Conservation (phyloP, 768 basidiomycete genomes). For the Kwoniella botswanensis region DNA sequence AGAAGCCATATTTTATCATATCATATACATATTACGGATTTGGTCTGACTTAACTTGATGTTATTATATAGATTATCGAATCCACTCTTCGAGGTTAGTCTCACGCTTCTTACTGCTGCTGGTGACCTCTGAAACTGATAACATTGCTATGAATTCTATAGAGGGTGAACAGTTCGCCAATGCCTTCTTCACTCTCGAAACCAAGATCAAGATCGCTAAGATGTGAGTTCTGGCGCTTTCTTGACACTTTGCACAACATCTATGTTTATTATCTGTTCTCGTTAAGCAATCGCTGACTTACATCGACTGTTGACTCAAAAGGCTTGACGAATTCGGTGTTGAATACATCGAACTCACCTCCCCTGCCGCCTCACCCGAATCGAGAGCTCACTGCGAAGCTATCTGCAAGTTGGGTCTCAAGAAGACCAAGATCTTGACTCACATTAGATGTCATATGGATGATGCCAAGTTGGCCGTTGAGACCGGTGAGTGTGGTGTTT, state of each 20-base stretch:
- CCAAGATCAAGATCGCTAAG: constrained; percentile 98
- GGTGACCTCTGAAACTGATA: not conserved
- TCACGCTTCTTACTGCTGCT: not conserved
- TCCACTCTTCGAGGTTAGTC: constrained; percentile 86
- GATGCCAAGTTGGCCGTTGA: constrained; percentile 98
- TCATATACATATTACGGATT: too few species aligned
- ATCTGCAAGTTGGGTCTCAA: constrained; percentile 99
- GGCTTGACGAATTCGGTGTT: constrained; percentile 94
- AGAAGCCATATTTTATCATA: not conserved
- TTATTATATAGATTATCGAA: constrained; percentile 76
- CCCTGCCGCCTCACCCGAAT: constrained; percentile 95
- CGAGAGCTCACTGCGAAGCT: constrained; percentile 88
- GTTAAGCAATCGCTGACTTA: not conserved
- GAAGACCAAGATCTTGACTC: constrained; percentile 80
- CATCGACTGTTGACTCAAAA: constrained; percentile 16
- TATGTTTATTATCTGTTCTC: too few species aligned
- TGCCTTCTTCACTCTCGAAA: constrained; percentile 99
- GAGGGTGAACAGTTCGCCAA: constrained; percentile 99
- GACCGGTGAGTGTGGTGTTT: constrained; percentile 68
- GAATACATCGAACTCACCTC: constrained; percentile 99
- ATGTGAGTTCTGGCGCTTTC: constrained; percentile 60
- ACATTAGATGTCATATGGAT: constrained; percentile 99
- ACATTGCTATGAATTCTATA: constrained; percentile 52
- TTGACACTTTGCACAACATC: not conserved
- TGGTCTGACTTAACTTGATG: too few species aligned